Base-by-base conservation (phyloP, 1,139 yeast genomes). In the Diutina neorugosa region DNA sequence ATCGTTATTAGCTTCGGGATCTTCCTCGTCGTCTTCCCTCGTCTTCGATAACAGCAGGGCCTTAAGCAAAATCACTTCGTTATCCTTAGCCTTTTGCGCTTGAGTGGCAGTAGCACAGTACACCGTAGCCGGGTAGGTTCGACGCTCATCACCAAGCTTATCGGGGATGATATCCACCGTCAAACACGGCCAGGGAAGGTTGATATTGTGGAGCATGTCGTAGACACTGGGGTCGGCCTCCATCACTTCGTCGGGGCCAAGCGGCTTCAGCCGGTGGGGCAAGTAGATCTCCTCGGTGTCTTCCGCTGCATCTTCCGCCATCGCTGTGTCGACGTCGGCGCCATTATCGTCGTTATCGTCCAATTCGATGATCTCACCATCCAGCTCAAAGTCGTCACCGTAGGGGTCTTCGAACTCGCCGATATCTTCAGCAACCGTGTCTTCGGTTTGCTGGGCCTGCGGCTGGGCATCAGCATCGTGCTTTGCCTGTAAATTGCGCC, bases 211-310 rank as follows among this genome's bases (percentile, higher is more conserved):
- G 56, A 93, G 74, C 98, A 93, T 91, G 63, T 93, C 96, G 66
- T 94, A 93, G 4, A 93, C 96, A 16, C 93, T 76, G 54, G 96
- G 96, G 69, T 93, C 98, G 1, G 98, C 96, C 69, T 93, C 98
- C 65, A 93, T 76, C 9, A 86, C 95, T 71, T 93, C 98, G 70
- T 90, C 96, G 2, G 96, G 96, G 1, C 96, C 98, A 59, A 93
- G 74, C 5, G 96, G 96, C 61, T 81, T 83, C 34, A 94, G 85
- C 69, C 81, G 78, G 65, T 90, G 96, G 25, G 98, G 98, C 60
- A 91, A 74, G 68, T 87, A 91, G 52, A 91, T 68, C 16, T 49
- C 51, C 19, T 40, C 37, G 20, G 21, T 21, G 54, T 58, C 58
- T 55, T 61, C 59, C 51, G 62, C 61, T 54, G 70, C 68, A 31